Evolutionary conservation across 148 eudicot species (phyloP), one percentile per base, ranked within the genome.

Genomic region (Diospyros kaki): DNA sequence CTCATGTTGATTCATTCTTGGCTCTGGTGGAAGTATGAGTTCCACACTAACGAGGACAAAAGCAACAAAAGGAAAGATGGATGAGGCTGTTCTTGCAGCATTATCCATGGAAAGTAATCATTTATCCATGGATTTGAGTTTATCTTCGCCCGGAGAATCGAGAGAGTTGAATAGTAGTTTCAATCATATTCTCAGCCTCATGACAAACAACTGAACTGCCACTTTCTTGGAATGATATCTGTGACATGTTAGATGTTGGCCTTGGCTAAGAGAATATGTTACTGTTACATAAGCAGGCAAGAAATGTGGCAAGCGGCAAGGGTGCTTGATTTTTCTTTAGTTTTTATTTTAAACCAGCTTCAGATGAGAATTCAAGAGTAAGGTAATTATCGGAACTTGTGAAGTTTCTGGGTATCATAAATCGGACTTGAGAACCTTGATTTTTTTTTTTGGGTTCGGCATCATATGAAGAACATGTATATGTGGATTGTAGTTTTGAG

Each of bases 301-400:
- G 45, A 87, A 87, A 64, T 87, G 86, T 53, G 88, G 89, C 38
- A 89, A 89, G 61, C 81, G 90, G 48, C 83, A 82, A 90, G 88
- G 88, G 66, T 88, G 52, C 90, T 53, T 89, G 90, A 88, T 83
- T 89, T 74, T 89, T 89, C 84, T 89, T 89, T 53, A 86, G 75
- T 78, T 89, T 80, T 75, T 89, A 89, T 76, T 89, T 89, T 59
- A 89, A 81, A 71, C 92, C 92, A 5, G 90, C 82, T 61, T 73
- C 85, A 71, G 87, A 86, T 74, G 93, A 87, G 77, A 75, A 79
- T 43, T 83, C 90, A 89, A 87, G 83, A 69, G 73, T 75, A 89
- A 87, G 81, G 10, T 9, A 9, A 5, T 6, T 53, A 2, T n/a
- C 2, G 59, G 15, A 12, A 56, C 4, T 56, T 12, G 15, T 56